A percentile compares a stretch with the other conserved stretches of the same genome.
Evolutionary conservation across 164 flowering plant species (phyloP).

Genomic region (Vitis riparia): DNA sequence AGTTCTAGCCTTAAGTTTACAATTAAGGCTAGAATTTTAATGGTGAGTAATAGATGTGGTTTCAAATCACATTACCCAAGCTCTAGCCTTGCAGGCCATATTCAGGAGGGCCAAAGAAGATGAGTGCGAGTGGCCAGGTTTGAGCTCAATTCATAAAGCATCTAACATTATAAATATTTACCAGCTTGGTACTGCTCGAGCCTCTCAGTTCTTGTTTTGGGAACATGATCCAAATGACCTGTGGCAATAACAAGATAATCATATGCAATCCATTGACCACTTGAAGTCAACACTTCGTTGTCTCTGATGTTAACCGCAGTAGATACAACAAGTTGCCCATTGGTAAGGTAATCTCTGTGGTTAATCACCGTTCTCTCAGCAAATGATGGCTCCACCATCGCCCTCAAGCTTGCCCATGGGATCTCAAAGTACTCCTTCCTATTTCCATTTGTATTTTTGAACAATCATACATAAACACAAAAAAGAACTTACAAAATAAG

Average conservation of each 20-base stretch:
- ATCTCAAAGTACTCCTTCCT: constrained; percentile 34
- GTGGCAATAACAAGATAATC: constrained; percentile 27
- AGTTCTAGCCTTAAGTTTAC: no score
- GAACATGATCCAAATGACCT: constrained; percentile 17
- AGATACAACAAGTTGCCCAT: constrained; percentile 15
- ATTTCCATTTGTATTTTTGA: neutral
- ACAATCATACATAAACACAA: neutral
- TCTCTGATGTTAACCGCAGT: constrained; percentile 15
- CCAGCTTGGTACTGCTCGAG: constrained; percentile 18
- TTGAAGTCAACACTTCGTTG: constrained; percentile 8
- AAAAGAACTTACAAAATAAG: neutral
- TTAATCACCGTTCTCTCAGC: constrained; percentile 20
- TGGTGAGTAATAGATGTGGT: no score
- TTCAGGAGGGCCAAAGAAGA: neutral
- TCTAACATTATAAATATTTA: neutral
- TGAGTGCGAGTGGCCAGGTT: no score
- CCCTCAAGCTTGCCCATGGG: constrained; percentile 27
- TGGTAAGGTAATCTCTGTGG: constrained; percentile 17
- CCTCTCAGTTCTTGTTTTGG: constrained; percentile 12
- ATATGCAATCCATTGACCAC: constrained; percentile 2
- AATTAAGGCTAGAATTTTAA: no score
- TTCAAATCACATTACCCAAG: no score
- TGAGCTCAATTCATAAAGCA: no score
- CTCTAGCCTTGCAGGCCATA: no score
- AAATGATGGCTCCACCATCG: constrained; percentile 26